phyloP scores from a whole-genome alignment of 257 asterid species.

The Nemophila menziesii region DNA sequence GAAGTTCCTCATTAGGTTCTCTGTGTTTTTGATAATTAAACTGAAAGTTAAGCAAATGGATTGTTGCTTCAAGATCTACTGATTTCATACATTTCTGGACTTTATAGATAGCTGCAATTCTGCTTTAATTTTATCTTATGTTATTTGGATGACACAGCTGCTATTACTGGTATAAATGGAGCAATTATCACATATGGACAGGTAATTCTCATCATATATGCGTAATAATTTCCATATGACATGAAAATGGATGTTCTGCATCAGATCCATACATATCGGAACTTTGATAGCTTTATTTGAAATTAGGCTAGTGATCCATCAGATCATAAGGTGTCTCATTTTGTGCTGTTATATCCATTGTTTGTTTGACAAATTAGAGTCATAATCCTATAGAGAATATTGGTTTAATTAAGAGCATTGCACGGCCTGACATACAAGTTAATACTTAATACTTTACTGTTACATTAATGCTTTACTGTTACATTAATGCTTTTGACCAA shows the following conservation, averaged over 20 bases:
- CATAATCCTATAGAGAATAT: too few species aligned
- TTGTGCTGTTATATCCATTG: neutral
- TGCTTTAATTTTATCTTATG: neutral
- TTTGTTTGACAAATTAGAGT: constrained; percentile 4
- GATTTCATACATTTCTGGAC: neutral
- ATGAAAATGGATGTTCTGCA: neutral
- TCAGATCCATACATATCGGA: neutral
- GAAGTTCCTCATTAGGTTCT: neutral
- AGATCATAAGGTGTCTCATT: too few species aligned
- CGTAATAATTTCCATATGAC: constrained; percentile 4
- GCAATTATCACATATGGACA: constrained; percentile 73
- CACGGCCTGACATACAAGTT: neutral
- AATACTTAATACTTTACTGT: neutral
- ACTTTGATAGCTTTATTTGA: neutral
- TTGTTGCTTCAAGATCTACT: neutral
- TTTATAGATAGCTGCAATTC: neutral
- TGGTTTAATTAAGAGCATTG: neutral
- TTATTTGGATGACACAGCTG: constrained; percentile 30
- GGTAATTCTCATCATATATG: constrained; percentile 27
- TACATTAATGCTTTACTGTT: neutral
- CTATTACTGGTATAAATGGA: constrained; percentile 57
- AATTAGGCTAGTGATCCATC: neutral
- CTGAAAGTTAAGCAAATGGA: neutral
- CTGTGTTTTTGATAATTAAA: neutral
- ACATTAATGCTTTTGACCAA: too few species aligned